Base-by-base conservation (phyloP, 2,329 filamentous ascomycete genomes). In the Nigrospora osmanthi region DNA sequence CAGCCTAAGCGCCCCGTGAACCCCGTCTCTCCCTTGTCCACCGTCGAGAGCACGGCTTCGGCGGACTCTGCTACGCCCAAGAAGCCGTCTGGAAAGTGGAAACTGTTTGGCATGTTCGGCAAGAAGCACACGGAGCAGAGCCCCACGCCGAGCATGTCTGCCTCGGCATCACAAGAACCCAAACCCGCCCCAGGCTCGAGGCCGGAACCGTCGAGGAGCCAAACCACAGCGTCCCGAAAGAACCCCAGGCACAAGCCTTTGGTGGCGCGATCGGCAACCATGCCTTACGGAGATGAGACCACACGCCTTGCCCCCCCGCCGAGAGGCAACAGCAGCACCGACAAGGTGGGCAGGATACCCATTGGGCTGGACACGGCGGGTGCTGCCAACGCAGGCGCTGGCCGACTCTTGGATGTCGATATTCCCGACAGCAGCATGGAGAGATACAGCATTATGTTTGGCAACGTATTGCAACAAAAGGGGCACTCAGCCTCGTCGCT, bases 381-480 rank as follows among this genome's bases (percentile, higher is more conserved):
- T 28, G 6, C 17, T 28, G 6, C 17, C 13, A 17, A 19, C 42
- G 31, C 35, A 17, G 37, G 39, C n/a, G 38, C 45, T n/a, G 54
- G 51, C 11, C 50, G 53, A 2, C 62, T 84, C 7, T 68, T 96
- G 16, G 75, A 89, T 54, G 76, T 96, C 14, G 80, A 90, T 43
- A 93, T 96, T 46, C 90, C 91, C 1, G 77, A 78, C 41, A 75
- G 87, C 45, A 80, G 85, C 50, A 73, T 97, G 74, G 91, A 96
- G 60, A 75, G 91, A 40, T 97, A 95, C 55, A 95, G 89, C 54
- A 78, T 96, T 52, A 96, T 96, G 90, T 96, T 97, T 58, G 81
- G 83, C 45, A 78, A 78, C 34, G 72, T 96, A 28, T 28, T 28
- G 7, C 68, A 95, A 23, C 55, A 60, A 76, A 79, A 35, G 17